A percentile compares a stretch with the other conserved stretches of the same genome.
These are phyloP conservation scores for Colletotrichum sp. DNA, from an alignment of 2,329 filamentous ascomycete species.

Conservation along the genomic window DNA sequence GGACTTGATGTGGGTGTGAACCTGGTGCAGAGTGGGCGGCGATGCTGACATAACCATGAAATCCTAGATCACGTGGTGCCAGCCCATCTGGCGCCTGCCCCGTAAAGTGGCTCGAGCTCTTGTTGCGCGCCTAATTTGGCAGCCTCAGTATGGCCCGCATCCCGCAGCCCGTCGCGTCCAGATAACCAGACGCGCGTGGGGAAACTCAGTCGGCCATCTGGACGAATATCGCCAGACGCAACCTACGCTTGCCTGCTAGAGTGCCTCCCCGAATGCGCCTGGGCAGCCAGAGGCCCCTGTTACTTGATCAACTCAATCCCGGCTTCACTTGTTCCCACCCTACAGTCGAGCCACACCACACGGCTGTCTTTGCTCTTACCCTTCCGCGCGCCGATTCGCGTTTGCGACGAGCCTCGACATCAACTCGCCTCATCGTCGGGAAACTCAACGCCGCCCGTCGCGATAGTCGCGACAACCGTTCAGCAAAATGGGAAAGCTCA, in stretches of 20 bases:
- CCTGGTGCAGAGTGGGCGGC: background rate
- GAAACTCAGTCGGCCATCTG: background rate
- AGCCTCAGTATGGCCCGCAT: background rate
- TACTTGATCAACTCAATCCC: background rate
- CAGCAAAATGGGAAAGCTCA: constrained; percentile 88
- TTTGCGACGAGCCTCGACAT: background rate
- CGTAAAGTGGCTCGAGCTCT: background rate
- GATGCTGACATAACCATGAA: background rate
- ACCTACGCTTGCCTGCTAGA: background rate
- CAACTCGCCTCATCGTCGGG: background rate
- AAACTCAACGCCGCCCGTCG: background rate
- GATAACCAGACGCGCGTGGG: constrained; percentile 14
- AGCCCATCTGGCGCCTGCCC: background rate
- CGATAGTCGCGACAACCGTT: background rate
- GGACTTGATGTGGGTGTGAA: background rate
- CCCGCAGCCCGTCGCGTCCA: constrained; percentile 1
- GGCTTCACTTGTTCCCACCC: background rate
- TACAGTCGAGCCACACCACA: background rate
- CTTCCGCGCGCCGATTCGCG: background rate
- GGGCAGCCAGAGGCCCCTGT: background rate
- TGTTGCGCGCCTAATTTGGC: background rate
- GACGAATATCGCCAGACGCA: background rate
- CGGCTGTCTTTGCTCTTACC: background rate
- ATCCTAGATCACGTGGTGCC: background rate
- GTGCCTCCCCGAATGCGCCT: constrained; percentile 12